These are phyloP conservation scores for Verticillium alfalfae DNA, from an alignment of 2,329 filamentous ascomycete genomes.

Conservation along the genomic window DNA sequence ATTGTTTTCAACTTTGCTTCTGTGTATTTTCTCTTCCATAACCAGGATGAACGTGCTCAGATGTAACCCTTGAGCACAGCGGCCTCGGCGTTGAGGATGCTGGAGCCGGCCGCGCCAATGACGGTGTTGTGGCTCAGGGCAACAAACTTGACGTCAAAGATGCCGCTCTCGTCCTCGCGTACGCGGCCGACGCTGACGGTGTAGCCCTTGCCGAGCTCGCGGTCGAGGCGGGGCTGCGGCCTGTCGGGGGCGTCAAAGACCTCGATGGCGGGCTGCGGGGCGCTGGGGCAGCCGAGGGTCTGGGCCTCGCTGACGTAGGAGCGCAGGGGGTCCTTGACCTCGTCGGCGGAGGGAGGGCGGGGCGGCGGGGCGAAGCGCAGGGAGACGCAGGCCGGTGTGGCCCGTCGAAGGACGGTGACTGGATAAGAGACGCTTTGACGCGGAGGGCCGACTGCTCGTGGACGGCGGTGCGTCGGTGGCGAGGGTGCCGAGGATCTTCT, in stretches of 20 bases:
- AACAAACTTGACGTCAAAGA: slow-evolving; percentile 94
- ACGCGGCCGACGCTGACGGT: slow-evolving; percentile 87
- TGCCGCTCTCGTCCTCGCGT: slow-evolving; percentile 76
- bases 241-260: slow-evolving; percentile 88
- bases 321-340: slow-evolving; percentile 74
- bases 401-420: slow-evolving; percentile 98
- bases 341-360: slow-evolving; percentile 68
- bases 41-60: slow-evolving; percentile 26
- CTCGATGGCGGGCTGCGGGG: slow-evolving; percentile 73
- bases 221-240: slow-evolving; percentile 85
- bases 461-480: slow-evolving; percentile 69
- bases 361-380: slow-evolving; percentile 73
- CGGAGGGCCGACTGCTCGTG: slow-evolving; percentile 67
- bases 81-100: slow-evolving; percentile 90
- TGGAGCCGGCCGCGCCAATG: slow-evolving; percentile 92
- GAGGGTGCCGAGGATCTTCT: slow-evolving; percentile 83
- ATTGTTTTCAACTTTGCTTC: background rate
- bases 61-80: slow-evolving; percentile 85
- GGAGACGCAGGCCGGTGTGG: slow-evolving; percentile 90
- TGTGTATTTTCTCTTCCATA: too few species aligned
- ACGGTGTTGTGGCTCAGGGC: slow-evolving; percentile 85
- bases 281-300: slow-evolving; percentile 78
- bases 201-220: slow-evolving; percentile 80
- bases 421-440: too few species aligned
- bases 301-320: slow-evolving; percentile 79